phyloP scores from a whole-genome alignment of 768 basidiomycete genomes.

The Suillus plorans region DNA sequence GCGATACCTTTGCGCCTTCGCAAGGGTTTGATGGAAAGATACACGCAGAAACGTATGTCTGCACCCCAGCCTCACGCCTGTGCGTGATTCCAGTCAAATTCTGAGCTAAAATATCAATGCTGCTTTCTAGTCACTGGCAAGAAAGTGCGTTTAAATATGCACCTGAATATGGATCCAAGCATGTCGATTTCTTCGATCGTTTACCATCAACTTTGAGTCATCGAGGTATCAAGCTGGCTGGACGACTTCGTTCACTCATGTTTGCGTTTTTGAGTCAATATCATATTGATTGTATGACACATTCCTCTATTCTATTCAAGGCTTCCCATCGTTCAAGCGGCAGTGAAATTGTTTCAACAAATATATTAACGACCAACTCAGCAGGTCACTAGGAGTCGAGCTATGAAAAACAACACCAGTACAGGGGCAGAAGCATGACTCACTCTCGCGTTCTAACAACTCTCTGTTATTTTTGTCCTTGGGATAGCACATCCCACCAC shows the following conservation, averaged over 20 bases:
- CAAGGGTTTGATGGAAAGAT: background rate
- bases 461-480: background rate
- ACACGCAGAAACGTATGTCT: background rate
- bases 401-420: background rate
- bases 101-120: background rate
- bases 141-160: background rate
- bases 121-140: background rate
- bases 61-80: background rate
- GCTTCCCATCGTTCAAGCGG: too few species aligned
- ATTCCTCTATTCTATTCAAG: too few species aligned
- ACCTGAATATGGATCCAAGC: too few species aligned
- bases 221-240: too few species aligned
- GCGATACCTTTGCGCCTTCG: background rate
- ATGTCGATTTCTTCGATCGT: too few species aligned
- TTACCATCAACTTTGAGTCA: too few species aligned
- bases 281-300: too few species aligned
- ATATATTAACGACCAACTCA: background rate
- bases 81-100: background rate
- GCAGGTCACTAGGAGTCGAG: background rate
- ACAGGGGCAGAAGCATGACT: background rate
- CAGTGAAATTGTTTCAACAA: too few species aligned
- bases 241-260: too few species aligned
- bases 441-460: background rate
- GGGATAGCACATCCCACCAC: too few species aligned
- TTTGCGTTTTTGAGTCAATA: too few species aligned